A percentile compares a stretch with the other conserved stretches of the same genome.
These are phyloP conservation scores for Fragosphaeria purpurea DNA, from an alignment of 2,329 filamentous ascomycete species.

Conservation along the genomic window DNA sequence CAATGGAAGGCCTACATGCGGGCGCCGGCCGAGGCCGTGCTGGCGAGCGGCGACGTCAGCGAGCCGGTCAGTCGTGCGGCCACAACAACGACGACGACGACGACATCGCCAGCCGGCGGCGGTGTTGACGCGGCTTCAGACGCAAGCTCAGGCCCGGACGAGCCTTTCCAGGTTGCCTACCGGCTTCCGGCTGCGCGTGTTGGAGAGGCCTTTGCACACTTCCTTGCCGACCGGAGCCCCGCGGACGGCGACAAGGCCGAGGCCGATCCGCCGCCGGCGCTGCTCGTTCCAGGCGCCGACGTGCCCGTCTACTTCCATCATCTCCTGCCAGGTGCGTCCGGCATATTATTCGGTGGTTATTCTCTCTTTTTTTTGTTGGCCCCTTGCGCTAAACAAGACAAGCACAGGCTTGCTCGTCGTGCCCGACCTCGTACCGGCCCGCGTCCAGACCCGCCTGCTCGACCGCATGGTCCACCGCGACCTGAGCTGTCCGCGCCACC, in stretches of 20 bases:
- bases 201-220: slow-evolving; percentile 30
- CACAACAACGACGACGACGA: not conserved
- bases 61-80: slow-evolving; percentile 29
- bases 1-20: slow-evolving; percentile 69
- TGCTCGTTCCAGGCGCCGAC: slow-evolving; percentile 6
- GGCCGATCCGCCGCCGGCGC: not conserved
- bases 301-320: slow-evolving; percentile 52
- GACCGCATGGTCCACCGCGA: slow-evolving; percentile 57
- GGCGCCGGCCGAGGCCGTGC: slow-evolving; percentile 41
- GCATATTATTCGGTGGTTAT: too few species aligned
- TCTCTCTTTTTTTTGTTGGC: too few species aligned
- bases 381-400: too few species aligned
- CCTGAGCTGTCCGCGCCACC: slow-evolving; percentile 59
- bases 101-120: not conserved
- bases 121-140: too few species aligned
- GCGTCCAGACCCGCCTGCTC: slow-evolving; percentile 60
- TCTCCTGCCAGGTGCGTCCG: slow-evolving; percentile 53
- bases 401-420: slow-evolving; percentile 64
- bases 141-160: too few species aligned
- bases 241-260: slow-evolving; percentile 6
- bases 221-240: slow-evolving; percentile 19
- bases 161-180: slow-evolving; percentile 34
- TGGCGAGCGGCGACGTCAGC: slow-evolving; percentile 44
- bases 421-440: slow-evolving; percentile 61
- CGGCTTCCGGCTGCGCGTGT: slow-evolving; percentile 33